These are phyloP conservation scores for Boechera divaricarpa DNA, from an alignment of 345 rosid genomes.

Conservation along the genomic window DNA sequence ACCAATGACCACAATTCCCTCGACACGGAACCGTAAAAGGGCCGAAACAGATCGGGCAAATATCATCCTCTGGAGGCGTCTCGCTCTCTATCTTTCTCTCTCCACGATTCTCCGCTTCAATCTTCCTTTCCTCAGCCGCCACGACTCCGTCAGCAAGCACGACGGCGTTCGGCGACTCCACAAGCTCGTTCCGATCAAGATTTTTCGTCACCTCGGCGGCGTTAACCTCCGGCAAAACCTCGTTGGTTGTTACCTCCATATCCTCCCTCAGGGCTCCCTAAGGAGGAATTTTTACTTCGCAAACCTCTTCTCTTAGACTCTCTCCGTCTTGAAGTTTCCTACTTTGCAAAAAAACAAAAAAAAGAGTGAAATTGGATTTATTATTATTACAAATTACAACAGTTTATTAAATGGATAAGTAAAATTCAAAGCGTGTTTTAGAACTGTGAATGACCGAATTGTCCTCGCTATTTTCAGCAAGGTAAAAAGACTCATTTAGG, in stretches of 20 bases:
- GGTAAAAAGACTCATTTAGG: background rate
- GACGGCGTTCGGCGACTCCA: slow-evolving; percentile 14
- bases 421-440: slow-evolving; percentile 10
- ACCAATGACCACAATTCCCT: slow-evolving; percentile 92
- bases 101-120: slow-evolving; percentile 7
- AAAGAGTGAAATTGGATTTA: background rate
- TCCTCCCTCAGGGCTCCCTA: background rate
- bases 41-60: slow-evolving; percentile 84
- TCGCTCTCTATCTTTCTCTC: slow-evolving; percentile 40
- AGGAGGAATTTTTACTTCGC: background rate
- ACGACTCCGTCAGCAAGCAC: slow-evolving; percentile 29
- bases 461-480: slow-evolving; percentile 11
- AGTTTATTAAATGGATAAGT: background rate
- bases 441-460: slow-evolving; percentile 1
- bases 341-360: background rate
- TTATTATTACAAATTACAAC: slow-evolving; percentile 1
- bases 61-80: slow-evolving; percentile 76
- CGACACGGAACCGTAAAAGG: slow-evolving; percentile 71
- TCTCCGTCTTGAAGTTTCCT: slow-evolving; percentile 26
- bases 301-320: background rate
- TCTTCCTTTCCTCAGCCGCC: slow-evolving; percentile 20
- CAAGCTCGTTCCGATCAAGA: background rate
- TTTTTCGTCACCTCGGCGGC: background rate
- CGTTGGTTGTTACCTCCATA: slow-evolving; percentile 32
- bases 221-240: background rate